A percentile compares a stretch with the other conserved stretches of the same genome.
These are phyloP conservation scores for Coniochaeta hoffmannii DNA, from an alignment of 2,329 filamentous ascomycete species.

Conservation along the genomic window DNA sequence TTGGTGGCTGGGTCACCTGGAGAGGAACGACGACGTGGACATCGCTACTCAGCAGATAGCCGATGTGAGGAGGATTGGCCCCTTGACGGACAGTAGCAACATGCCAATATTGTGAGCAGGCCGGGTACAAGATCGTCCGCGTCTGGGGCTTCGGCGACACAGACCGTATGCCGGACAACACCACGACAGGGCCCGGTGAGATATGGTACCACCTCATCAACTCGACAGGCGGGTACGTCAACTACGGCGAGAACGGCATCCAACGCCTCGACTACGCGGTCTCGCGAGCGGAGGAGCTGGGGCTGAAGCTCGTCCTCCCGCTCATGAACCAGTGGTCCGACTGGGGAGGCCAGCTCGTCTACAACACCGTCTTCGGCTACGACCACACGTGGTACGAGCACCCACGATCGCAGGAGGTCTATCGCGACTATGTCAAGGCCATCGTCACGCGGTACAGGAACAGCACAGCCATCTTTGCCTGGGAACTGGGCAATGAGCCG, in stretches of 20 bases:
- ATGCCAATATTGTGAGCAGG: constrained; percentile 13
- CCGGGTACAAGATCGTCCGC: constrained; percentile 50
- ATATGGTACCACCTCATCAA: constrained; percentile 49
- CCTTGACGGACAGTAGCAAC: not conserved
- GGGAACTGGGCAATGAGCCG: constrained; percentile 48
- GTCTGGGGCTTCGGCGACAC: constrained; percentile 60
- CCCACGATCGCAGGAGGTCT: constrained; percentile 38
- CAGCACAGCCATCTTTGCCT: constrained; percentile 40
- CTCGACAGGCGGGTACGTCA: constrained; percentile 46
- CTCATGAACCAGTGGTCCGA: constrained; percentile 66
- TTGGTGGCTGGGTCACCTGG: constrained; percentile 11
- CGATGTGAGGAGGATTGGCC: constrained; percentile 2
- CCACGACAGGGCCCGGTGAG: constrained; percentile 7
- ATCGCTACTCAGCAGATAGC: constrained; percentile 9
- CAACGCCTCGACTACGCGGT: constrained; percentile 60
- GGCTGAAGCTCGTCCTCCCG: constrained; percentile 56
- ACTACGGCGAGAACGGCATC: constrained; percentile 54
- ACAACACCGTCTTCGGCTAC: constrained; percentile 46
- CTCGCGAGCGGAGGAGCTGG: constrained; percentile 46
- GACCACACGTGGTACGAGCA: constrained; percentile 48
- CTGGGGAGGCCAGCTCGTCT: constrained; percentile 56
- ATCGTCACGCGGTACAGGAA: constrained; percentile 37
- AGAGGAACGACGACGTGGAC: constrained; percentile 9
- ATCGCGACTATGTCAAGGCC: constrained; percentile 37
- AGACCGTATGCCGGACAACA: constrained; percentile 27